These are phyloP conservation scores for Metroxylon sagu DNA, from an alignment of 176 grass and related monocot species.

Conservation along the genomic window DNA sequence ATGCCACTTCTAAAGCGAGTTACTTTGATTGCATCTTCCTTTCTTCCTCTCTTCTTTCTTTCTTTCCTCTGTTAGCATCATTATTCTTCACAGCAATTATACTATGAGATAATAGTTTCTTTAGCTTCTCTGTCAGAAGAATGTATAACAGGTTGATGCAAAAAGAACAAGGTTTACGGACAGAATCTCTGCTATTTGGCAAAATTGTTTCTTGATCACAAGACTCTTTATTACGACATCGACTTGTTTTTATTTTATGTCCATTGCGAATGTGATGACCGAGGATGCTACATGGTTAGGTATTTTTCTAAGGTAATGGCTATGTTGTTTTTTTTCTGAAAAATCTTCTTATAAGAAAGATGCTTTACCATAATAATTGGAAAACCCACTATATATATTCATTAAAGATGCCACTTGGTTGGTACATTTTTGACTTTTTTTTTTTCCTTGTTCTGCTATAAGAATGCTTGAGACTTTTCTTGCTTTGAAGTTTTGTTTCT, in stretches of 20 bases:
- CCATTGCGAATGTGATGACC: constrained; percentile 96
- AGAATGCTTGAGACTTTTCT: too few relatives aligned
- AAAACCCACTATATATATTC: too few relatives aligned
- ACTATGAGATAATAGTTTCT: background rate
- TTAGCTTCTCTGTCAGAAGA: background rate
- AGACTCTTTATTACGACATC: constrained; percentile 92
- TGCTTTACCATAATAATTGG: too few relatives aligned
- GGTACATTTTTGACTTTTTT: too few relatives aligned
- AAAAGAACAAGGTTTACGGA: constrained; percentile 98
- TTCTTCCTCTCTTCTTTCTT: background rate
- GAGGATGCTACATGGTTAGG: constrained; percentile 97
- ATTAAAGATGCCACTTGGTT: too few relatives aligned
- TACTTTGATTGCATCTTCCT: background rate
- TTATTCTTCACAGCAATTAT: background rate
- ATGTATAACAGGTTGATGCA: constrained; percentile 68
- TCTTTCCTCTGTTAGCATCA: background rate
- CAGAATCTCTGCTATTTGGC: constrained; percentile 98
- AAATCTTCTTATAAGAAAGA: too few relatives aligned
- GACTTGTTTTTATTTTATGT: constrained; percentile 97
- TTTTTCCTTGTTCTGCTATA: too few relatives aligned
- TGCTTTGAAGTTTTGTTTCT: too few relatives aligned
- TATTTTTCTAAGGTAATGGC: constrained; percentile 93
- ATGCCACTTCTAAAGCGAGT: too few relatives aligned
- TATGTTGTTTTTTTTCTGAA: background rate
- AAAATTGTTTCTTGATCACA: constrained; percentile 97